Evolutionary conservation across 257 asterid species (phyloP).

Genomic region (Coffea eugenioides): DNA sequence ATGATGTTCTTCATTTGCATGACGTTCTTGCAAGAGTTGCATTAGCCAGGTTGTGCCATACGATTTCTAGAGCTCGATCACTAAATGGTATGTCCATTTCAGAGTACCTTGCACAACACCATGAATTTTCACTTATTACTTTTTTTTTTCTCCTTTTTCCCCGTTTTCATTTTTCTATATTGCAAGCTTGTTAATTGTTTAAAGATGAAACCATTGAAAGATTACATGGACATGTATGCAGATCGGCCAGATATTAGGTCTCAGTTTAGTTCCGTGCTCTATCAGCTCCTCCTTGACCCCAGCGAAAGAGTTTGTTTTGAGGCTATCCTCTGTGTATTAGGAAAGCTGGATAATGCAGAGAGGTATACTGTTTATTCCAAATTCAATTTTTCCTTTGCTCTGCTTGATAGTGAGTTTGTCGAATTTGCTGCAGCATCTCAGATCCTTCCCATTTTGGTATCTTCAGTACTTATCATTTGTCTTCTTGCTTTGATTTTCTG

Average conservation of each 20-base stretch:
- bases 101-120: neutral
- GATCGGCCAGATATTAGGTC: conserved; percentile 88
- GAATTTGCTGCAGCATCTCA: conserved; percentile 4
- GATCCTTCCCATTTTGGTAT: neutral
- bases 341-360: conserved; percentile 83
- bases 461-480: conserved; percentile 14
- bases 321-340: conserved; percentile 93
- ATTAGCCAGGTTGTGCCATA: conserved; percentile 88
- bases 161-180: neutral
- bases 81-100: conserved; percentile 63
- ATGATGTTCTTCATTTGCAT: conserved; percentile 95
- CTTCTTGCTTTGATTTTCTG: conserved; percentile 12
- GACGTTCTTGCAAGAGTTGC: conserved; percentile 99
- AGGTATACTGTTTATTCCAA: conserved; percentile 45
- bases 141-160: neutral
- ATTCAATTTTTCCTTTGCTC: neutral
- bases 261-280: conserved; percentile 82
- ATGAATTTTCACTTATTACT: neutral
- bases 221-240: conserved; percentile 36
- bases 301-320: conserved; percentile 98
- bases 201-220: conserved; percentile 5
- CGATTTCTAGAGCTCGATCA: conserved; percentile 87
- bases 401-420: neutral
- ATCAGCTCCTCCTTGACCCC: conserved; percentile 96
- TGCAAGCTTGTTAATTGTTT: conserved; percentile 3